These are phyloP conservation scores for Xylaria polymorpha DNA, from an alignment of 2,329 filamentous ascomycete species.

Conservation along the genomic window DNA sequence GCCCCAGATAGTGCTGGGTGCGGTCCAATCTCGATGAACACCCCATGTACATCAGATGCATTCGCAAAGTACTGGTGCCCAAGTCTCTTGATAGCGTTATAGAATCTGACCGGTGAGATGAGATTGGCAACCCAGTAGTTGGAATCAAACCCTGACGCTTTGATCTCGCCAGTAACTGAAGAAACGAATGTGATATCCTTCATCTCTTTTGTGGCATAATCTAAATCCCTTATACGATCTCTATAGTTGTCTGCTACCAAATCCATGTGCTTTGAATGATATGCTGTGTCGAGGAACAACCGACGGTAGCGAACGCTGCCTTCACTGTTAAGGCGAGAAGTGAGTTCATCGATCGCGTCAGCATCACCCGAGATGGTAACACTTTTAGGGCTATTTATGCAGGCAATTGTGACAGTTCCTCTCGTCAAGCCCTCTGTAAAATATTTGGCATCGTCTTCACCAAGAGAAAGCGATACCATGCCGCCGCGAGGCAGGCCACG, in stretches of 20 bases:
- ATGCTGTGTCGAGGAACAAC: conserved; percentile 28
- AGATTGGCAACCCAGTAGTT: conserved; percentile 27
- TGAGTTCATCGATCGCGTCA: conserved; percentile 25
- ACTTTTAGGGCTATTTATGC: conserved; percentile 5
- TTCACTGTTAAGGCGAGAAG: conserved; percentile 6
- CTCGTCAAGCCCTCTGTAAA: background rate
- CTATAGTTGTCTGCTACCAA: conserved; percentile 23
- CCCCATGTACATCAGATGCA: no score
- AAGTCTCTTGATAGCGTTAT: conserved; percentile 2
- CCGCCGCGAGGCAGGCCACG: background rate
- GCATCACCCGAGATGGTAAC: conserved; percentile 29
- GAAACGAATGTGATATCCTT: no score
- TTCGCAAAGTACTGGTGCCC: no score
- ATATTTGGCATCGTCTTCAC: background rate
- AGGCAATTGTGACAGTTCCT: background rate
- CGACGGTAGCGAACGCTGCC: conserved; percentile 13
- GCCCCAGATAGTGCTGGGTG: conserved; percentile 11
- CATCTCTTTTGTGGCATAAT: no score
- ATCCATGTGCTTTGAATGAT: conserved; percentile 32
- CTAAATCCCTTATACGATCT: no score
- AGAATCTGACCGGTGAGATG: background rate
- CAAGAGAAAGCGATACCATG: background rate
- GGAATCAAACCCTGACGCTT: conserved; percentile 8
- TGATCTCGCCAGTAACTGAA: no score
- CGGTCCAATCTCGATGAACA: conserved; percentile 27